Evolutionary conservation across 2,329 filamentous ascomycete species (phyloP).

Genomic region (Zymoseptoria tritici): DNA sequence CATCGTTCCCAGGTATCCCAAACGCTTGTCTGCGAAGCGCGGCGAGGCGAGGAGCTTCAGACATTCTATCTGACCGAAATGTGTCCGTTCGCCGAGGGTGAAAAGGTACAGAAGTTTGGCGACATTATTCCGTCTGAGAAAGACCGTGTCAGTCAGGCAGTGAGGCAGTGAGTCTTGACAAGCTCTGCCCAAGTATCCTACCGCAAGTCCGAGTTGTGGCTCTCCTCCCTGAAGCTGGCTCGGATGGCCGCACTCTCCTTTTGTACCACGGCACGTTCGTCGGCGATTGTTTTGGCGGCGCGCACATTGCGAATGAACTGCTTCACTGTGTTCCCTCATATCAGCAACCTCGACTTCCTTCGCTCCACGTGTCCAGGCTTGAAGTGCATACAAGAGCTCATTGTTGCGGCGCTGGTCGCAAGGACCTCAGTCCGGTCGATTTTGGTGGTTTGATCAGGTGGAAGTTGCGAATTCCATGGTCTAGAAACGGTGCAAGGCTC

Average conservation of each 20-base stretch:
- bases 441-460: neutral
- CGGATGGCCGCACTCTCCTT: slow-evolving; percentile 98
- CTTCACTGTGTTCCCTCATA: slow-evolving; percentile 59
- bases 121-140: slow-evolving; percentile 85
- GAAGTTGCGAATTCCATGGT: neutral
- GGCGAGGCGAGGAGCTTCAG: slow-evolving; percentile 94
- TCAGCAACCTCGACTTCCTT: slow-evolving; percentile 1
- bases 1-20: slow-evolving; percentile 95
- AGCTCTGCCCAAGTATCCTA: slow-evolving; percentile 42
- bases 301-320: slow-evolving; percentile 99
- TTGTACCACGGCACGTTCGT: slow-evolving; percentile 95
- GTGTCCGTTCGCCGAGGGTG: slow-evolving; percentile 91
- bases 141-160: slow-evolving; percentile 2
- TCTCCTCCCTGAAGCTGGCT: slow-evolving; percentile 96
- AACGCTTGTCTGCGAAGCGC: slow-evolving; percentile 92
- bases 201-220: slow-evolving; percentile 83
- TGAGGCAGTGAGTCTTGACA: neutral
- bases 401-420: slow-evolving; percentile 9
- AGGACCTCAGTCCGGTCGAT: slow-evolving; percentile 10
- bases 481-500: neutral
- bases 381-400: slow-evolving; percentile 15
- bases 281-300: slow-evolving; percentile 96
- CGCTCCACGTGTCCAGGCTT: neutral
- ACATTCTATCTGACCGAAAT: slow-evolving; percentile 99
- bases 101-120: slow-evolving; percentile 97